Evolutionary conservation across 306 rosid species (phyloP).

Genomic region (Nissolia schottii): DNA sequence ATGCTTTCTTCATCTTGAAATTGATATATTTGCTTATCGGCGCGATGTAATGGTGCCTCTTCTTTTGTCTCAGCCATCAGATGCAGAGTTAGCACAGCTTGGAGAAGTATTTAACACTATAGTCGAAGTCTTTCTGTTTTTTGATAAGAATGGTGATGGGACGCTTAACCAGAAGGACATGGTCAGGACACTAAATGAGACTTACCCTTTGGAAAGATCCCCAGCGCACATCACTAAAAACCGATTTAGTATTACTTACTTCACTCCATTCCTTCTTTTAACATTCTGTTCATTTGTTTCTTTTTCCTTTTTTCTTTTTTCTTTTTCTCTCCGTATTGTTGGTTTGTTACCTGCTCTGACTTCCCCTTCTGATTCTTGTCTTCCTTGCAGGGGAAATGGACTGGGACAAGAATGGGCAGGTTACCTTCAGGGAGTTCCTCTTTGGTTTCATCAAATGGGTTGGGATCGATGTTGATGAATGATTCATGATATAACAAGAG

Average conservation of each 20-base stretch:
- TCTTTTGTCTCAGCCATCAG: slow-evolving; percentile 45
- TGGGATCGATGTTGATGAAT: slow-evolving; percentile 72
- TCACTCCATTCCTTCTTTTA: slow-evolving; percentile 11
- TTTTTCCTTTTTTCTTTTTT: slow-evolving; percentile 7
- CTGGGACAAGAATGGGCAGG: slow-evolving; percentile 77
- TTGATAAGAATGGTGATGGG: slow-evolving; percentile 76
- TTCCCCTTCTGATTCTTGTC: not conserved
- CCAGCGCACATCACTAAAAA: slow-evolving; percentile 55
- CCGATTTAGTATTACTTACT: slow-evolving; percentile 58
- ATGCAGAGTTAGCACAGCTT: slow-evolving; percentile 51
- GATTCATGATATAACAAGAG: not conserved
- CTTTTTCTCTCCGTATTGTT: not conserved
- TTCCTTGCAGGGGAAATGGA: slow-evolving; percentile 71
- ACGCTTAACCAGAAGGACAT: slow-evolving; percentile 73
- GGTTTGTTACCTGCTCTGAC: not conserved
- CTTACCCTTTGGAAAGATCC: slow-evolving; percentile 66
- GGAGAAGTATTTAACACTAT: slow-evolving; percentile 65
- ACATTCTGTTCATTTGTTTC: slow-evolving; percentile 5
- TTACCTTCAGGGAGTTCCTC: slow-evolving; percentile 77
- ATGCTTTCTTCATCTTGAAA: slow-evolving; percentile 15
- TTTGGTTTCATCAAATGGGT: slow-evolving; percentile 83
- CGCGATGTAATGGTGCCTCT: not conserved
- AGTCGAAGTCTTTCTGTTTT: slow-evolving; percentile 67
- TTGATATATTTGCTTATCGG: not conserved
- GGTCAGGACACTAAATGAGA: slow-evolving; percentile 62